These are phyloP conservation scores for Psilocybe cubensis DNA, from an alignment of 768 basidiomycete genomes.

Conservation along the genomic window DNA sequence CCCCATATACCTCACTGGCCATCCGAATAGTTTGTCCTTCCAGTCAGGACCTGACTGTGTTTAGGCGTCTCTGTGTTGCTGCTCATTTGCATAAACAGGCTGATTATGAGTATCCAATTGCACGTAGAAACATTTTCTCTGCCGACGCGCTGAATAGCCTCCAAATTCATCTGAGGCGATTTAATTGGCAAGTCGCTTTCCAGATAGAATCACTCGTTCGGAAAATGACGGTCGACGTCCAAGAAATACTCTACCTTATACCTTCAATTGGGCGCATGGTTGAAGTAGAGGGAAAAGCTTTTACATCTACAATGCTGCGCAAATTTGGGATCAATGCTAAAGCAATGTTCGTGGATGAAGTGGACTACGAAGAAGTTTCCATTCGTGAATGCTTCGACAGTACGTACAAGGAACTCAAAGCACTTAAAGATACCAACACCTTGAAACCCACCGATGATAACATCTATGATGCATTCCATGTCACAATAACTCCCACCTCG, in stretches of 20 bases:
- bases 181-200: slow-evolving; percentile 60
- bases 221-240: slow-evolving; percentile 47
- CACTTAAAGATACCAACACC: slow-evolving; percentile 22
- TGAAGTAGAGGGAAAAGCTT: slow-evolving; percentile 30
- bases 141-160: slow-evolving; percentile 30
- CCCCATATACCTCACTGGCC: slow-evolving; percentile 55
- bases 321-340: slow-evolving; percentile 33
- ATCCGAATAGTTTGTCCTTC: slow-evolving; percentile 52
- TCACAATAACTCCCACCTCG: slow-evolving; percentile 56
- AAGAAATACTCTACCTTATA: slow-evolving; percentile 51
- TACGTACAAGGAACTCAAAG: slow-evolving; percentile 28
- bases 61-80: slow-evolving; percentile 38
- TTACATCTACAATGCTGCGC: slow-evolving; percentile 45
- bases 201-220: slow-evolving; percentile 54
- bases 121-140: slow-evolving; percentile 49
- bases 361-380: slow-evolving; percentile 21
- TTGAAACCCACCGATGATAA: slow-evolving; percentile 35
- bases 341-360: slow-evolving; percentile 29
- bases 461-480: slow-evolving; percentile 33
- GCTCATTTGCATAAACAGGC: slow-evolving; percentile 41
- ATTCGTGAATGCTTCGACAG: slow-evolving; percentile 35
- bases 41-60: slow-evolving; percentile 34
- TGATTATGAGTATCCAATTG: slow-evolving; percentile 41
- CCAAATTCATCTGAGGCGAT: slow-evolving; percentile 31
- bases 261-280: slow-evolving; percentile 34